phyloP scores from a whole-genome alignment of 164 flowering plant genomes.

The Aristolochia contorta region DNA sequence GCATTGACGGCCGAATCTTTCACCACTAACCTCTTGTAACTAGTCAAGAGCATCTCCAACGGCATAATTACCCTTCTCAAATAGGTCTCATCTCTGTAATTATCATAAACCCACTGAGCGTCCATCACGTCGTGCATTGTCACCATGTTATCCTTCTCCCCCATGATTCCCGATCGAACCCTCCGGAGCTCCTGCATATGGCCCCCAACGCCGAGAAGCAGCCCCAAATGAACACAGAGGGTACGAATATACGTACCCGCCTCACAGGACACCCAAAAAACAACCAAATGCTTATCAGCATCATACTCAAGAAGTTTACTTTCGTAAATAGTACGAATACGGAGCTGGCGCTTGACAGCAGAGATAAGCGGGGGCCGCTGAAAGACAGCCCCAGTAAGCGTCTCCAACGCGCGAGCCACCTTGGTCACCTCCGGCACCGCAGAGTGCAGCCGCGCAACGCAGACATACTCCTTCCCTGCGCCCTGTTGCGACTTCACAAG shows the following conservation, averaged over 20 bases:
- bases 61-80: constrained; percentile 69
- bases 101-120: constrained; percentile 68
- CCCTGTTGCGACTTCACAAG: constrained; percentile 78
- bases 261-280: constrained; percentile 79
- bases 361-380: constrained; percentile 68
- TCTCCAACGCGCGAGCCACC: constrained; percentile 57
- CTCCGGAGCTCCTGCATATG: constrained; percentile 83
- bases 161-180: constrained; percentile 66
- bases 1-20: constrained; percentile 84
- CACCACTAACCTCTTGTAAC: constrained; percentile 76
- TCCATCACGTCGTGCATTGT: constrained; percentile 80
- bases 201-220: constrained; percentile 63
- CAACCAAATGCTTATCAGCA: constrained; percentile 55
- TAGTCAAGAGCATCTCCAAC: constrained; percentile 53
- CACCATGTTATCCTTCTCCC: constrained; percentile 79
- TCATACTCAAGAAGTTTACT: constrained; percentile 74
- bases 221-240: constrained; percentile 68
- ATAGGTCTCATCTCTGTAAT: constrained; percentile 53
- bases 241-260: constrained; percentile 81
- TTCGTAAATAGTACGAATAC: constrained; percentile 65
- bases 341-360: constrained; percentile 66
- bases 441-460: constrained; percentile 58
- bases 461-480: constrained; percentile 78
- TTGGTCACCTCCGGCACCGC: constrained; percentile 48
- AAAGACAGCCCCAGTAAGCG: constrained; percentile 65